Evolutionary conservation across 495 filamentous ascomycete genomes (phyloP).

Genomic region (Penicillium simplicissimum): DNA sequence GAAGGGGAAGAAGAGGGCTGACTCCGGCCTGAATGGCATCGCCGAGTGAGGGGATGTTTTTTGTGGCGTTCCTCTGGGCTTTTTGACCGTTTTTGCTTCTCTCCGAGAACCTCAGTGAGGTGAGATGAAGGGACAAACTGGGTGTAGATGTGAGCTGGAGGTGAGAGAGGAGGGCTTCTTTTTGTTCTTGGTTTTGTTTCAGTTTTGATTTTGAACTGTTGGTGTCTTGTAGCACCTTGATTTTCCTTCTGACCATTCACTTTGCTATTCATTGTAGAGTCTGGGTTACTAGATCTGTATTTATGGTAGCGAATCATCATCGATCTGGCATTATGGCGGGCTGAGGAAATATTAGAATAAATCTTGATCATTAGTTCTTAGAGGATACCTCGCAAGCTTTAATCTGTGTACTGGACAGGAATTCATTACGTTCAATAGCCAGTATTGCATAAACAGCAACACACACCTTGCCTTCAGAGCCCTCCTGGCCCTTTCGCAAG

Average conservation of each 20-base stretch:
- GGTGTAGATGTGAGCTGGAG: background rate
- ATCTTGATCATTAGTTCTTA: no score
- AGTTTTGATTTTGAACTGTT: background rate
- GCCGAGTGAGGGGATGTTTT: background rate
- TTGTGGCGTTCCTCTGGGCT: slow-evolving; percentile 9
- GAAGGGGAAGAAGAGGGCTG: no score
- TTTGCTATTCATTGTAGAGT: background rate
- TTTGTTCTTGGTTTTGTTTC: background rate
- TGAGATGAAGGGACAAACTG: slow-evolving; percentile 14
- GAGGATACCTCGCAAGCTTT: no score
- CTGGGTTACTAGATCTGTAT: background rate
- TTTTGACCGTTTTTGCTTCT: slow-evolving; percentile 17
- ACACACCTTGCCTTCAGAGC: no score
- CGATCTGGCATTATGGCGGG: no score
- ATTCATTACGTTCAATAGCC: no score
- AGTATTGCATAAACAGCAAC: no score
- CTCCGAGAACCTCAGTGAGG: slow-evolving; percentile 14
- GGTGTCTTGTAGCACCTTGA: background rate
- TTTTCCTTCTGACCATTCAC: background rate
- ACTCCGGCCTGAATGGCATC: no score
- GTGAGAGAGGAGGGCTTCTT: background rate
- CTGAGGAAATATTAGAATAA: no score
- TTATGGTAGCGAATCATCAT: no score
- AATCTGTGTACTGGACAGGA: no score
- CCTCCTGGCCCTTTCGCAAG: no score